These are phyloP conservation scores for Thielaviopsis ethacetica DNA, from an alignment of 2,329 filamentous ascomycete species.

Conservation along the genomic window DNA sequence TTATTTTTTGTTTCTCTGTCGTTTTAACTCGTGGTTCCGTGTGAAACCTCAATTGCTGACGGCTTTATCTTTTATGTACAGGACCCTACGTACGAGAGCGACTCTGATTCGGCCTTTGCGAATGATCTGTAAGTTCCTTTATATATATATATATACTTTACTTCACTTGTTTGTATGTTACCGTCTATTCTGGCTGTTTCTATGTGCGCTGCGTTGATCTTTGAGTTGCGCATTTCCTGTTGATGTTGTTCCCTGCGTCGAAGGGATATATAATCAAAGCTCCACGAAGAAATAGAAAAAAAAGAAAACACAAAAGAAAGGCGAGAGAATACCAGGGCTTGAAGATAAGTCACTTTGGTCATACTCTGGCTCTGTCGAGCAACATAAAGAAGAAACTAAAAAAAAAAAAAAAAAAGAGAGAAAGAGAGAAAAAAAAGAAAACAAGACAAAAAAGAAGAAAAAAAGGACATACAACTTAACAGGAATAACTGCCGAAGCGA, in stretches of 20 bases:
- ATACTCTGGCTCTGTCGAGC: no score
- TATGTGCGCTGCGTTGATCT: background rate
- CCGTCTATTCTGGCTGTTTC: background rate
- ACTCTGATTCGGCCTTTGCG: conserved; percentile 8
- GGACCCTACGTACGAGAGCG: conserved; percentile 6
- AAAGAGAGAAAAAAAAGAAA: background rate
- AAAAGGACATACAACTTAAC: background rate
- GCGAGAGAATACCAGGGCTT: no score
- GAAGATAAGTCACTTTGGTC: no score
- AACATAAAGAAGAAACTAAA: background rate
- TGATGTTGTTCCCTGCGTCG: background rate
- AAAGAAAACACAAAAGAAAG: no score
- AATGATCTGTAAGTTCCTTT: conserved; percentile 1
- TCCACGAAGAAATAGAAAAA: no score
- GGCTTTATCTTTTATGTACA: background rate
- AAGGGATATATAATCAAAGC: no score
- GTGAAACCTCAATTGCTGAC: background rate
- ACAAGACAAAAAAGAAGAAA: background rate
- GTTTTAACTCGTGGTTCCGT: no score
- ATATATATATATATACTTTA: background rate
- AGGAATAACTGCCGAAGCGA: background rate
- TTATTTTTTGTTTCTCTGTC: background rate
- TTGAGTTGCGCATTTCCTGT: background rate
- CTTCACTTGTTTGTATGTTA: background rate
- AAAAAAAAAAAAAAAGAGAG: background rate